Base-by-base conservation (phyloP, 148 eudicot species). In the Dianthus caryophyllus region DNA sequence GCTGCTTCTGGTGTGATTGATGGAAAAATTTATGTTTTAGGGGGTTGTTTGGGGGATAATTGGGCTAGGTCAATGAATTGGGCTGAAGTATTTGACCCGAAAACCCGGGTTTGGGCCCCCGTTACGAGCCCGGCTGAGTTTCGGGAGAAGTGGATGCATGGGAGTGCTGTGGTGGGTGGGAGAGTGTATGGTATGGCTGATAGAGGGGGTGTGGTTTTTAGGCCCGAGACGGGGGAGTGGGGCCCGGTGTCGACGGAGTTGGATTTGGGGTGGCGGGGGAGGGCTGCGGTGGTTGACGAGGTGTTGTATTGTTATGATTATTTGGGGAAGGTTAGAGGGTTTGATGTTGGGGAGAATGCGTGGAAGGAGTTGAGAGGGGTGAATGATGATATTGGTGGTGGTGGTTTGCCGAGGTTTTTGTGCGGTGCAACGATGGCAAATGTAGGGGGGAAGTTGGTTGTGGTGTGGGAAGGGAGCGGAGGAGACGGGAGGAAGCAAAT, bases 211-310 rank as follows among this genome's bases (percentile, higher is more conserved):
- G 88, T 89, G 44, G 89, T 87, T 49, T 90, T 78, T 22, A 84
- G 89, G 17, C 84, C 73, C 5, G 69, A 48, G 60, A 8, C 13
- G 0, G 84, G 77, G 62, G 84, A 83, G 77, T 90, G 98, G 98
- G 82, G 81, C 0, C 51, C 30, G 18, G 96, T 93, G 71, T 73
- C 88, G 0, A 83, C 61, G 48, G 77, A 82, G 88, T 77, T 92
- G n/a, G 96, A 92, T 76, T 57, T 85, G 74, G 97, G 91, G 75
- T 89, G 97, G 97, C 74, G 96, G 60, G 97, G 96, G n/a, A 68
- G 97, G 69, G 94, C 85, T 0, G 86, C 87, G 8, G 94, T 87
- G 25, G 87, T 92, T 62, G 91, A 71, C 16, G 88, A 82, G 21
- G 82, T 92, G 64, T 51, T 92, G 87, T 92, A 87, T 81, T 89